phyloP scores from a whole-genome alignment of 2,329 filamentous ascomycete genomes.

The Monilinia fructigena region DNA sequence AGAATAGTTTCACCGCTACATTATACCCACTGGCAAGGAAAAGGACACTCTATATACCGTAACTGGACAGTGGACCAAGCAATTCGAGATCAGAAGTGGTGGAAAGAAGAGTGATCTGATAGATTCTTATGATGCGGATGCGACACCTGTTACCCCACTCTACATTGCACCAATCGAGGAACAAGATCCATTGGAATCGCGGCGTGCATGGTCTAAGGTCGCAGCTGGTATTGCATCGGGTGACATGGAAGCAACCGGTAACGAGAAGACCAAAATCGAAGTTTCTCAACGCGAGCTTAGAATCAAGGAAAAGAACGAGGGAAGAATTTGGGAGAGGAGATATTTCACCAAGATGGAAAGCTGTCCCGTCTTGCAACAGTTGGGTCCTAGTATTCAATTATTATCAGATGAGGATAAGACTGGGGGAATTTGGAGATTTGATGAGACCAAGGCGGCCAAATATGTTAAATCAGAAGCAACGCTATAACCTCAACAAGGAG shows the following conservation, averaged over 20 bases:
- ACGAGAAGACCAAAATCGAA: constrained; percentile 87
- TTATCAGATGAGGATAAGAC: constrained; percentile 59
- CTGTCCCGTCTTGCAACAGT: constrained; percentile 44
- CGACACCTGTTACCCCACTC: constrained; percentile 62
- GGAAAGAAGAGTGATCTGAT: constrained; percentile 54
- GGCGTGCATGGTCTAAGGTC: constrained; percentile 85
- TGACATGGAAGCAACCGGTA: constrained; percentile 77
- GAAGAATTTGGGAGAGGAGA: constrained; percentile 73
- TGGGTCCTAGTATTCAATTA: constrained; percentile 46
- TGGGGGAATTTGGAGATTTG: constrained; percentile 69
- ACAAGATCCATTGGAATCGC: constrained; percentile 84
- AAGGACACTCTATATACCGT: constrained; percentile 77
- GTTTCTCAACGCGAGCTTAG: constrained; percentile 79
- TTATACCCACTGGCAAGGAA: constrained; percentile 69
- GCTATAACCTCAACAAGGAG: constrained; percentile 9
- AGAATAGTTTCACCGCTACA: constrained; percentile 80
- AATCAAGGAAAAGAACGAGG: constrained; percentile 71
- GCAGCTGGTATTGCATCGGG: constrained; percentile 75
- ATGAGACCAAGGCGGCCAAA: constrained; percentile 44
- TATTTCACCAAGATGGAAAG: constrained; percentile 68
- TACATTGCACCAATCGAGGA: constrained; percentile 68
- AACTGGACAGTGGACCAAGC: constrained; percentile 86
- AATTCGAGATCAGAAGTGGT: constrained; percentile 74
- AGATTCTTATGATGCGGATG: constrained; percentile 60
- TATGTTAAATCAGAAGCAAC: constrained; percentile 2